Percentiles rank a stretch among this genome's conserved stretches.
Evolutionary conservation across 164 flowering plant species (phyloP).

Genomic region (Macadamia integrifolia): DNA sequence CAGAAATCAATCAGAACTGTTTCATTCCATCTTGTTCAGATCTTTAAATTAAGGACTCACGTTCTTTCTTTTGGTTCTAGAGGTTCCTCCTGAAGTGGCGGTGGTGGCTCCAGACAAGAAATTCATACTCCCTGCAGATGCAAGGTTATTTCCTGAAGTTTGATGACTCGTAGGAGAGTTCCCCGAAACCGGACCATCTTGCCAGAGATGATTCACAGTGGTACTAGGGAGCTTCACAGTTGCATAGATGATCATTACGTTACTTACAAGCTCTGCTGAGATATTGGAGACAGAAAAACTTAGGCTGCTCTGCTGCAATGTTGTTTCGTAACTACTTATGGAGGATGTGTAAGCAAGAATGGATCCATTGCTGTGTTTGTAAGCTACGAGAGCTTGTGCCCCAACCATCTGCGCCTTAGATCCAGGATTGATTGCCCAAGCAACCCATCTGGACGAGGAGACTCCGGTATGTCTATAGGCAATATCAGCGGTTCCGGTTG

Average conservation of each 20-base stretch:
- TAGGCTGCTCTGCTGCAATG: slow-evolving; percentile 20
- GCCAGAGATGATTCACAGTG: slow-evolving; percentile 39
- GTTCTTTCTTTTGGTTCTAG: slow-evolving; percentile 22
- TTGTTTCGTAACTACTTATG: slow-evolving; percentile 6
- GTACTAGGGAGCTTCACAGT: slow-evolving; percentile 16
- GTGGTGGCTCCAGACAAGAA: slow-evolving; percentile 24
- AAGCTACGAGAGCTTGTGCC: slow-evolving; percentile 52
- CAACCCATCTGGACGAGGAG: slow-evolving; percentile 25
- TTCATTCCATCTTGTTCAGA: no score
- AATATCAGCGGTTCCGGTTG: slow-evolving; percentile 14
- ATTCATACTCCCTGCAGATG: slow-evolving; percentile 22
- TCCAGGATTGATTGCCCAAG: slow-evolving; percentile 38
- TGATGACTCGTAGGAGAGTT: slow-evolving; percentile 10
- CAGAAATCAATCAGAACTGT: no score
- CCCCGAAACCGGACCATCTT: slow-evolving; percentile 27
- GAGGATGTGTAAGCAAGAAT: slow-evolving; percentile 36
- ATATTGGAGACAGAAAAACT: slow-evolving; percentile 32
- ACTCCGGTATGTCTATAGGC: slow-evolving; percentile 22
- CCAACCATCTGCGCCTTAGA: slow-evolving; percentile 33
- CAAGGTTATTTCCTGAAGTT: slow-evolving; percentile 8
- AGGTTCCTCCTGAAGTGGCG: not conserved
- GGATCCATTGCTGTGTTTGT: slow-evolving; percentile 13
- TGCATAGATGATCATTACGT: slow-evolving; percentile 35
- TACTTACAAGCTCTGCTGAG: slow-evolving; percentile 6
- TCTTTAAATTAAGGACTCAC: slow-evolving; percentile 19